Evolutionary conservation across 2,329 filamentous ascomycete genomes (phyloP).

Genomic region (Penicillium hordei): DNA sequence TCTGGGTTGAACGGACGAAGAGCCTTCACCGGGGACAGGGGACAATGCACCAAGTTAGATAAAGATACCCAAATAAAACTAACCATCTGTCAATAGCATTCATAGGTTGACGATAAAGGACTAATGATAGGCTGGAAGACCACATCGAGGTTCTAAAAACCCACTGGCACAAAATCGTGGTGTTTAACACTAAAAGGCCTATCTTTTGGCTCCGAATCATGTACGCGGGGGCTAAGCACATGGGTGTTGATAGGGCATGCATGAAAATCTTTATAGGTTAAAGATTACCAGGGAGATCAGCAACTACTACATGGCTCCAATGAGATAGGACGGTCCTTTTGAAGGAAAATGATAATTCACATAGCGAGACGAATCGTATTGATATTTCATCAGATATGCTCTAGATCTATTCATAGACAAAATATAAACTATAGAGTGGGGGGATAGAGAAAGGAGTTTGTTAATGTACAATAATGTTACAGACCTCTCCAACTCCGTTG

Average conservation of each 20-base stretch:
- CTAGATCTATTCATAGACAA: conserved; percentile 5
- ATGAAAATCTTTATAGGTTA: too few relatives aligned
- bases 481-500: conserved; percentile 4
- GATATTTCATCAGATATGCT: not conserved
- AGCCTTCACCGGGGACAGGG: conserved; percentile 49
- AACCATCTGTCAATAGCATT: not conserved
- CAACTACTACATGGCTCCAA: too few relatives aligned
- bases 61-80: not conserved
- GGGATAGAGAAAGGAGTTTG: conserved; percentile 10
- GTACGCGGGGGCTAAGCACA: too few relatives aligned
- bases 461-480: conserved; percentile 12
- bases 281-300: too few relatives aligned
- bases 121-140: too few relatives aligned
- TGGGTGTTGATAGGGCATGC: too few relatives aligned
- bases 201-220: too few relatives aligned
- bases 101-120: too few relatives aligned
- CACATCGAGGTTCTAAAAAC: too few relatives aligned
- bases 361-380: conserved; percentile 6
- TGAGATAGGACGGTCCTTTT: too few relatives aligned
- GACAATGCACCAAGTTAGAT: conserved; percentile 32
- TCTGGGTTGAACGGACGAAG: conserved; percentile 55
- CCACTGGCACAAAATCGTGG: too few relatives aligned
- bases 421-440: conserved; percentile 8
- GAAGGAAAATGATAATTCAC: not conserved
- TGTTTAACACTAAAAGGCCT: too few relatives aligned